phyloP scores from a whole-genome alignment of 2,329 filamentous ascomycete genomes.

The Botrytis cinerea region DNA sequence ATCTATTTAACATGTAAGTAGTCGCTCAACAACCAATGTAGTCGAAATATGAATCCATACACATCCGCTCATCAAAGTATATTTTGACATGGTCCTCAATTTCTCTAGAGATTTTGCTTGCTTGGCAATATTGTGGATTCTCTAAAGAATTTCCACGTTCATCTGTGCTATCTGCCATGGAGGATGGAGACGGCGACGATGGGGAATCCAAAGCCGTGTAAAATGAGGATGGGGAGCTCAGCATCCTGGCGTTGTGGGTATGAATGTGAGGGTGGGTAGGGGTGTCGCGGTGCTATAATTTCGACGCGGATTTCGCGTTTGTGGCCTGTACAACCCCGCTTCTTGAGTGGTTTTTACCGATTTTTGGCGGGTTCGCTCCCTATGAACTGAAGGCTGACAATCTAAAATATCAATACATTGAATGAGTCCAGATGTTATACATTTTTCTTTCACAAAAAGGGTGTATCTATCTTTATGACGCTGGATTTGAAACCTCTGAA shows the following conservation, averaged over 20 bases:
- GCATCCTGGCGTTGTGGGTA: conserved; percentile 3
- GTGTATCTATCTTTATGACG: not conserved
- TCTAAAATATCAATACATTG: not conserved
- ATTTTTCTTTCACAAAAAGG: not conserved
- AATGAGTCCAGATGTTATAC: not conserved
- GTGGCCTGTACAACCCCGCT: not conserved
- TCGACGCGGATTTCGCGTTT: conserved; percentile 7
- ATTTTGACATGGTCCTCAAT: conserved; percentile 19
- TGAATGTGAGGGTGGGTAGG: not conserved
- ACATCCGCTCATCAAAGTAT: conserved; percentile 24
- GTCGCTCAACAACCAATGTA: not conserved
- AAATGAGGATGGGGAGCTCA: conserved; percentile 19
- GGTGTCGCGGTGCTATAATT: conserved; percentile 3
- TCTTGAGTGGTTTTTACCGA: not conserved
- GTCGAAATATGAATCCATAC: conserved; percentile 13
- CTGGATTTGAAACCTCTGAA: not conserved
- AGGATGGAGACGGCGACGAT: not conserved
- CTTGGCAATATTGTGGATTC: conserved; percentile 10
- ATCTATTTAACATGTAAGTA: conserved; percentile 44
- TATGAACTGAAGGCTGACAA: not conserved
- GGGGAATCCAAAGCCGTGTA: conserved; percentile 6
- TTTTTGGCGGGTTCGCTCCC: not conserved
- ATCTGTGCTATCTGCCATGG: conserved; percentile 14
- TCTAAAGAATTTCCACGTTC: not conserved
- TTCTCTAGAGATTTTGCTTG: conserved; percentile 13